These are phyloP conservation scores for Conringia planisiliqua DNA, from an alignment of 345 rosid species.

Conservation along the genomic window DNA sequence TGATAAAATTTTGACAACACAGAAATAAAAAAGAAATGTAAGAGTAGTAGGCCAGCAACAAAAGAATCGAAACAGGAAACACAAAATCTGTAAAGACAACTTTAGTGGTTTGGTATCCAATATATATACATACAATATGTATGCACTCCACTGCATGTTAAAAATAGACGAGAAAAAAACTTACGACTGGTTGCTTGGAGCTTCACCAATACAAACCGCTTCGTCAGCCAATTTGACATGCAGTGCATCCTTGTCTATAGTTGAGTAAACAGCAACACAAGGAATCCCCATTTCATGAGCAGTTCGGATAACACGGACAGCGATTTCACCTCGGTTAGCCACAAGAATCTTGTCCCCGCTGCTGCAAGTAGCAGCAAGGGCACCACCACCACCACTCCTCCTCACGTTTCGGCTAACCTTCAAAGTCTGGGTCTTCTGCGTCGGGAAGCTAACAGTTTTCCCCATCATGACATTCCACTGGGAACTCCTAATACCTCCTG, in stretches of 20 bases:
- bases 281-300: conserved; percentile 98
- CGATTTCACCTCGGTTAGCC: conserved; percentile 96
- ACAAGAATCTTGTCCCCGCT: conserved; percentile 78
- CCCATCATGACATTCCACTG: conserved; percentile 67
- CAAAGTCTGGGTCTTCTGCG: conserved; percentile 41
- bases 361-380: conserved; percentile 61
- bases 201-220: conserved; percentile 98
- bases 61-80: not conserved
- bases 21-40: too few relatives aligned
- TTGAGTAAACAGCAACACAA: conserved; percentile 96
- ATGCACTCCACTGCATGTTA: too few relatives aligned
- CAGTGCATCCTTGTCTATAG: conserved; percentile 92
- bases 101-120: not conserved
- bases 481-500: conserved; percentile 48
- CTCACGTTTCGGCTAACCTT: conserved; percentile 35
- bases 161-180: too few relatives aligned
- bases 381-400: conserved; percentile 49
- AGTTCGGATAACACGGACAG: conserved; percentile 90
- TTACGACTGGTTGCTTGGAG: conserved; percentile 96
- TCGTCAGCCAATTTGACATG: conserved; percentile 96
- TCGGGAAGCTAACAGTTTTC: conserved; percentile 48
- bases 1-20: not conserved
- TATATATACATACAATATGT: not conserved
- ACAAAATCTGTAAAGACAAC: too few relatives aligned
- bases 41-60: too few relatives aligned